Percentiles rank a stretch among this genome's conserved stretches.
phyloP scores from a whole-genome alignment of 2,329 filamentous ascomycete species.

The Cladosporium austrohemisphaericum region DNA sequence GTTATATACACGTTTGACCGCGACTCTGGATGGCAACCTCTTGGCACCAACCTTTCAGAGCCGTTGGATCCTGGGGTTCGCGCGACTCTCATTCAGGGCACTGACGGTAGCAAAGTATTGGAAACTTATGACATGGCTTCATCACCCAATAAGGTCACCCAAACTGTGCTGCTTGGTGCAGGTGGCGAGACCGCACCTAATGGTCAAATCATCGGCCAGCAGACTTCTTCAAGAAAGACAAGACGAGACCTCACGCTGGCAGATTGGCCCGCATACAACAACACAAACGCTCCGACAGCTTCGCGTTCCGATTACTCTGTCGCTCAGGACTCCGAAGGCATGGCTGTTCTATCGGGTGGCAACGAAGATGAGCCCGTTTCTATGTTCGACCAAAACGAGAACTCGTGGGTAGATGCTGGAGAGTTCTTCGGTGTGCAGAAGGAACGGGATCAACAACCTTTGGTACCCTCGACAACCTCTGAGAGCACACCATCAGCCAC shows the following conservation, averaged over 20 bases:
- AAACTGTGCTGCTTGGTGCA: conserved; percentile 62
- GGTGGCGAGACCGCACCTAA: conserved; percentile 51
- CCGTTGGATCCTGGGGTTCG: conserved; percentile 29
- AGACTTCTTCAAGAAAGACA: conserved; percentile 33
- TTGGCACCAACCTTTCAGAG: conserved; percentile 60
- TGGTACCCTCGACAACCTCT: conserved; percentile 30
- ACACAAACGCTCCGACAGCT: conserved; percentile 62
- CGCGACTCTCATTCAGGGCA: conserved; percentile 63
- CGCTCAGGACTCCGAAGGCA: conserved; percentile 61
- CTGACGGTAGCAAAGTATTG: conserved; percentile 73
- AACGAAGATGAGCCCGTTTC: conserved; percentile 62
- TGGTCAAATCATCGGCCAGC: conserved; percentile 45
- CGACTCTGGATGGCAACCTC: conserved; percentile 61
- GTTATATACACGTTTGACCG: conserved; percentile 70
- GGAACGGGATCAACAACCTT: conserved; percentile 30
- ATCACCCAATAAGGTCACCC: conserved; percentile 70
- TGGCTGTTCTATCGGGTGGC: conserved; percentile 77
- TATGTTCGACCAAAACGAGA: conserved; percentile 72
- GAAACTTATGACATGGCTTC: conserved; percentile 72
- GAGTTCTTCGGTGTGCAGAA: conserved; percentile 54
- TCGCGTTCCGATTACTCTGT: conserved; percentile 68
- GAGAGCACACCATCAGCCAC: conserved; percentile 35
- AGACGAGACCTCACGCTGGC: conserved; percentile 55
- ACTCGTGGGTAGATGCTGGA: conserved; percentile 73
- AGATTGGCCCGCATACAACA: conserved; percentile 77